Evolutionary conservation across 306 rosid genomes (phyloP), one percentile per base, ranked within the genome.

Genomic region (Ormosia emarginata): DNA sequence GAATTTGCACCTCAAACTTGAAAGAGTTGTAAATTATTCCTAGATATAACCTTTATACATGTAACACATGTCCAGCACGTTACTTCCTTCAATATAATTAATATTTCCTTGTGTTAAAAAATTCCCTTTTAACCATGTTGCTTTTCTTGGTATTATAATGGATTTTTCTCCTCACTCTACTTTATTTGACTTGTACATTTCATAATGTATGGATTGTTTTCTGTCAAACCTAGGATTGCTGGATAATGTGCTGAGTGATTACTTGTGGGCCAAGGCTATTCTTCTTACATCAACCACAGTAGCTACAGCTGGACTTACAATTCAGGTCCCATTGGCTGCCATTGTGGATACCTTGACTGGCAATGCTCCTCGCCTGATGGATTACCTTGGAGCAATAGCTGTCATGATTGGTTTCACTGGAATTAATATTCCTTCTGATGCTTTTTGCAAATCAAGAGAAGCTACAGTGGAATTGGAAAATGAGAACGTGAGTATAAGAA

Each of bases 181-280:
- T 8, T 30, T 10, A 37, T 67, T 59, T 77, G 40, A 76, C 65
- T 11, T 73, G 46, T 74, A 63, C 49, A 67, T 52, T 30, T 76
- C 67, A 63, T 84, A 53, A 78, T 79, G 29, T 79, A 12, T 79
- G 55, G 47, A 69, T 41, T 59, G 56, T 75, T 82, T 59, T 13
- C 47, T 24, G 4, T 64, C 55, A 61, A 74, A 71, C 65, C 56
- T 71, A 95, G 99, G 99, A 64, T 78, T 95, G 89, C 64, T 95
- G 85, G 99, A 95, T 75, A 95, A 95, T 71, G 99, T 95, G 85
- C 88, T 93, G 79, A 93, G 99, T 36, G 98, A 95, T 82, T 95
- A 93, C 84, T 74, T 95, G 82, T 95, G 97, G 99, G 98, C 99
- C 37, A 93, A 93, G 90, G 99, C 99, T 7, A 96, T 95, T 90